Evolutionary conservation across 1,284 basidiomycete species (phyloP).

Genomic region (Boletus sp.): DNA sequence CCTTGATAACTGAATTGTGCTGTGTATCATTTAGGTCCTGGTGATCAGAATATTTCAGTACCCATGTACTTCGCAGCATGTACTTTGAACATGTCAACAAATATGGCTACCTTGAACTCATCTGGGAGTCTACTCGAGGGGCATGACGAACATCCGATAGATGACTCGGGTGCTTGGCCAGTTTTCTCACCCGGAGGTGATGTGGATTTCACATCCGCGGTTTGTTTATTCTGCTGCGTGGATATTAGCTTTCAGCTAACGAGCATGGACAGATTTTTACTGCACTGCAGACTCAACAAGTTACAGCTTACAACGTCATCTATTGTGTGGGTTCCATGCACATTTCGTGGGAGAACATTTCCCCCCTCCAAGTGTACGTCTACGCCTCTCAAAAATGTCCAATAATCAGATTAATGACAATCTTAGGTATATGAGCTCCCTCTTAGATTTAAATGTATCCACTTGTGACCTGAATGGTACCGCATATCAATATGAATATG

Average conservation of each 20-base stretch:
- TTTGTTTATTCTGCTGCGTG: background rate
- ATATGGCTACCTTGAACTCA: background rate
- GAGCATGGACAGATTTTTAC: background rate
- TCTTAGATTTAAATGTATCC: background rate
- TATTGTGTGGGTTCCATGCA: background rate
- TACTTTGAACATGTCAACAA: background rate
- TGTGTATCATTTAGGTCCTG: background rate
- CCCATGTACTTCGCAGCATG: background rate
- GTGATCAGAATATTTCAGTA: background rate
- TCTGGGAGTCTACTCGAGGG: background rate
- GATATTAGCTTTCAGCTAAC: background rate
- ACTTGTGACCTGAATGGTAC: background rate
- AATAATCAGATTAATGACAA: background rate
- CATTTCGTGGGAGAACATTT: no score
- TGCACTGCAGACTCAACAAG: background rate
- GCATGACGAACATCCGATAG: background rate
- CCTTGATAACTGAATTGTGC: background rate
- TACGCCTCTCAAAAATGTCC: background rate
- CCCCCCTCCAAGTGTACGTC: background rate
- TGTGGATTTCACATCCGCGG: background rate
- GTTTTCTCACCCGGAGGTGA: background rate
- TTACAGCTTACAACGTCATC: background rate
- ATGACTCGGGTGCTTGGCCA: background rate
- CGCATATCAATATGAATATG: background rate
- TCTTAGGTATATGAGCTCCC: background rate